These are phyloP conservation scores for Blastomyces emzantsi DNA, from an alignment of 2,329 filamentous ascomycete species.

Conservation along the genomic window DNA sequence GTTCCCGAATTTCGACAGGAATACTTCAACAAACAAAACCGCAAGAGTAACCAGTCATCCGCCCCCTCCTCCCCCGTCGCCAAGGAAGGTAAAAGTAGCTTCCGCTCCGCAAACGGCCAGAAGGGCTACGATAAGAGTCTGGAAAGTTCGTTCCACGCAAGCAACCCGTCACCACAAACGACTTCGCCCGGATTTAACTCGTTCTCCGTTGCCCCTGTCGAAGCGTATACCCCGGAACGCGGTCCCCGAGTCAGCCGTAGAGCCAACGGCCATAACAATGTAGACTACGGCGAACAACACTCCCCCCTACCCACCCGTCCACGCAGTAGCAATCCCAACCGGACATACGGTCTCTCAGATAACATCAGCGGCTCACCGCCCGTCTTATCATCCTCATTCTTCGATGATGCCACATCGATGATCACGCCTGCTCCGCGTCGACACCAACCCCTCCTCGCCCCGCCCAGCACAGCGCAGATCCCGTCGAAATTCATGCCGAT, in stretches of 20 bases:
- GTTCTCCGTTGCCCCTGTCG: conserved; percentile 34
- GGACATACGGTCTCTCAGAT: conserved; percentile 34
- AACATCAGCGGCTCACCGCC: conserved; percentile 33
- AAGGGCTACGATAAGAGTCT: conserved; percentile 14
- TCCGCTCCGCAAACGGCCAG: conserved; percentile 28
- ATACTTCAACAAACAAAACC: conserved; percentile 61
- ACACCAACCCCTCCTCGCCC: conserved; percentile 40
- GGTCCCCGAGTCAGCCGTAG: conserved; percentile 30
- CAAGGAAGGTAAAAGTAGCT: conserved; percentile 34
- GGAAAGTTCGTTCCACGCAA: conserved; percentile 34
- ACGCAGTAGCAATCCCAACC: conserved; percentile 22
- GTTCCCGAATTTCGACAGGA: conserved; percentile 75
- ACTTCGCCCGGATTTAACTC: conserved; percentile 36
- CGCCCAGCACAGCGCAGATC: conserved; percentile 41
- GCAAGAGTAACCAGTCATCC: conserved; percentile 38
- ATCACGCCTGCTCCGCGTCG: conserved; percentile 42
- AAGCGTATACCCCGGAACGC: conserved; percentile 42
- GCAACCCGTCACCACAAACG: conserved; percentile 31
- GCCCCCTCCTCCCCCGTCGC: conserved; percentile 38
- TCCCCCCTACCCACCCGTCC: conserved; percentile 33
- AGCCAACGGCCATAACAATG: conserved; percentile 17
- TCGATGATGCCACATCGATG: conserved; percentile 40
- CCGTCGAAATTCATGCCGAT: conserved; percentile 45
- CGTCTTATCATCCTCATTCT: conserved; percentile 41
- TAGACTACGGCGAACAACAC: conserved; percentile 36